phyloP scores from a whole-genome alignment of 2,329 filamentous ascomycete species.

The Botrytis paeoniae region DNA sequence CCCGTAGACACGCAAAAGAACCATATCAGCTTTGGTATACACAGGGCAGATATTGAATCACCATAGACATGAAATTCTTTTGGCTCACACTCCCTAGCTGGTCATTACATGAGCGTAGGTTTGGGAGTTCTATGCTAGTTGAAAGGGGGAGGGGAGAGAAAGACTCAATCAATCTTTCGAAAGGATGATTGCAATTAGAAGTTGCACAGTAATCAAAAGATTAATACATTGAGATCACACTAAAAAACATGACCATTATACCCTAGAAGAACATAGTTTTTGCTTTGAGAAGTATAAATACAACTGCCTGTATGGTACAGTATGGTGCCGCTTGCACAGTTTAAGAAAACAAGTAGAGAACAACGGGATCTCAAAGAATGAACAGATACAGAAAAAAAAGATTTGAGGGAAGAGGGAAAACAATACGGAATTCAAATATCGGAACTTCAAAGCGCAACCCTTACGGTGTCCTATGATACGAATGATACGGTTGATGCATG shows the following conservation, averaged over 20 bases:
- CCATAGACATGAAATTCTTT: fast-evolving
- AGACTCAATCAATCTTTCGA: not conserved
- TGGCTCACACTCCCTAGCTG: not conserved
- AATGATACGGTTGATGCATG: not conserved
- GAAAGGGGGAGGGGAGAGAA: not conserved
- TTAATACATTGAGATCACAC: not conserved
- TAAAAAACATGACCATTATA: not conserved
- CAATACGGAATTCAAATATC: not conserved
- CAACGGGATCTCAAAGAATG: not conserved
- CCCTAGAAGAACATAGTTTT: not conserved
- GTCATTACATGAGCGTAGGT: not conserved
- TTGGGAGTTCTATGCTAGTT: not conserved
- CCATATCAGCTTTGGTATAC: not conserved
- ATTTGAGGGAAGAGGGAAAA: not conserved
- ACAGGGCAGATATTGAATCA: not conserved
- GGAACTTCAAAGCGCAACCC: not conserved
- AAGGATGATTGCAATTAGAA: not conserved
- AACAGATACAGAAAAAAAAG: not conserved
- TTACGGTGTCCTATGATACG: not conserved
- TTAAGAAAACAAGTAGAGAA: not conserved
- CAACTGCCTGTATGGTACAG: not conserved
- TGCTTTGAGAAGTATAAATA: not conserved
- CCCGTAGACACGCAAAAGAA: not conserved
- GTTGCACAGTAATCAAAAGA: not conserved
- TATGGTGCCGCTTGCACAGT: not conserved